These are phyloP conservation scores for Sarcomyxa edulis DNA, from an alignment of 768 basidiomycete species.

Conservation along the genomic window DNA sequence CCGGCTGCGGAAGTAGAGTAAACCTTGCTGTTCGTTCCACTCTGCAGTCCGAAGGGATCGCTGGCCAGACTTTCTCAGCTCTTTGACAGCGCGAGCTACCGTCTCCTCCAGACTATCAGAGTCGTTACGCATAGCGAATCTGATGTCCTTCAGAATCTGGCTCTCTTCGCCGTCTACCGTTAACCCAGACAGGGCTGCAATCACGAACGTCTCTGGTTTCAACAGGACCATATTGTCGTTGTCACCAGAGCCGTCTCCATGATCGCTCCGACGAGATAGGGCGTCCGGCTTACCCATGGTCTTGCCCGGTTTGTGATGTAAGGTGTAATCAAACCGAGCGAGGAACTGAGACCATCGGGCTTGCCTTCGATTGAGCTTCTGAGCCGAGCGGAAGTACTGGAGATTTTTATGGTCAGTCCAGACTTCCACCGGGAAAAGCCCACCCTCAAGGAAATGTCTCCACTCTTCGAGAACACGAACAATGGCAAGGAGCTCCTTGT, in stretches of 20 bases:
- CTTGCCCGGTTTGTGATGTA: slow-evolving; percentile 24
- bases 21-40: slow-evolving; percentile 6
- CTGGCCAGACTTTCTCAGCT: too few species aligned
- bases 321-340: slow-evolving; percentile 25
- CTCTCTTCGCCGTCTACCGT: too few species aligned
- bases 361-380: slow-evolving; percentile 35
- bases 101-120: too few species aligned
- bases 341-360: slow-evolving; percentile 34
- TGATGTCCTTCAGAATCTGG: too few species aligned
- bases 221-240: slow-evolving; percentile 12
- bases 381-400: slow-evolving; percentile 32
- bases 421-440: slow-evolving; percentile 18
- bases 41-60: too few species aligned
- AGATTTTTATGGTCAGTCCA: slow-evolving; percentile 35
- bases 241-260: slow-evolving; percentile 12
- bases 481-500: slow-evolving; percentile 46
- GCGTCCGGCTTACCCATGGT: slow-evolving; percentile 18
- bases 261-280: slow-evolving; percentile 20
- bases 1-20: slow-evolving; percentile 3
- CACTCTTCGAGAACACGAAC: slow-evolving; percentile 25
- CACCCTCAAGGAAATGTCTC: slow-evolving; percentile 19
- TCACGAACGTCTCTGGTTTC: too few species aligned
- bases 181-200: too few species aligned
- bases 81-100: too few species aligned
- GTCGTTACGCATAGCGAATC: too few species aligned